phyloP scores from a whole-genome alignment of 1,284 basidiomycete genomes.

The Gymnopus androsaceus region DNA sequence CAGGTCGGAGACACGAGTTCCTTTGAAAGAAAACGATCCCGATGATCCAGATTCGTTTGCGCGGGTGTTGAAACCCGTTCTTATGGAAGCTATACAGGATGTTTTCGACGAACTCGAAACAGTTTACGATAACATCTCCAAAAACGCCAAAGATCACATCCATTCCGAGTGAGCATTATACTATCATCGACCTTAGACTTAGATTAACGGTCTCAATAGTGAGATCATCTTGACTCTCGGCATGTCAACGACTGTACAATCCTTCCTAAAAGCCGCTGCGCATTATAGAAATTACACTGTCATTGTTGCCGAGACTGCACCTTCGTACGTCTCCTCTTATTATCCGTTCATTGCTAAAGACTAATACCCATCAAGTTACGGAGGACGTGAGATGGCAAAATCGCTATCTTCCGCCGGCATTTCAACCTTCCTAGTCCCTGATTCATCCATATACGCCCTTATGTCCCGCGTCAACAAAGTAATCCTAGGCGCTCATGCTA shows the following conservation, averaged over 20 bases:
- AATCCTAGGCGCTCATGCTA: slow-evolving; percentile 89
- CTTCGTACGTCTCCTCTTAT: slow-evolving; percentile 59
- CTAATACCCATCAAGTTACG: slow-evolving; percentile 55
- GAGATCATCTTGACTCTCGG: slow-evolving; percentile 97
- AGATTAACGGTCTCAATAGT: slow-evolving; percentile 41
- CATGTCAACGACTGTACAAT: slow-evolving; percentile 92
- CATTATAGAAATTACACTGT: slow-evolving; percentile 94
- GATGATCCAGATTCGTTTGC: slow-evolving; percentile 78
- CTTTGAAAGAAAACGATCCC: slow-evolving; percentile 65
- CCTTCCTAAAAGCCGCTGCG: slow-evolving; percentile 89
- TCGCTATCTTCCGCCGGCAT: slow-evolving; percentile 80
- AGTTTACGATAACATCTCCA: slow-evolving; percentile 93
- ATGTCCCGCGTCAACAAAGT: slow-evolving; percentile 98
- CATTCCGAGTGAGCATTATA: slow-evolving; percentile 81
- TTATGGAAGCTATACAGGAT: slow-evolving; percentile 92
- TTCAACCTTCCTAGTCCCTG: slow-evolving; percentile 93
- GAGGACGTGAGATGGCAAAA: slow-evolving; percentile 84
- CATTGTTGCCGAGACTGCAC: slow-evolving; percentile 93
- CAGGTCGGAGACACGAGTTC: slow-evolving; percentile 54
- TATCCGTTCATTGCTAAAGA: slow-evolving; percentile 2
- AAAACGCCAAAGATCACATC: slow-evolving; percentile 94
- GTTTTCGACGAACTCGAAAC: slow-evolving; percentile 95
- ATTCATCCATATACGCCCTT: slow-evolving; percentile 92
- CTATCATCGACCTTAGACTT: slow-evolving; percentile 1
- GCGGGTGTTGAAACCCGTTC: slow-evolving; percentile 68